Evolutionary conservation across 2,329 filamentous ascomycete species (phyloP), one percentile per base, ranked within the genome.

Genomic region (Neonectria neomacrospora): DNA sequence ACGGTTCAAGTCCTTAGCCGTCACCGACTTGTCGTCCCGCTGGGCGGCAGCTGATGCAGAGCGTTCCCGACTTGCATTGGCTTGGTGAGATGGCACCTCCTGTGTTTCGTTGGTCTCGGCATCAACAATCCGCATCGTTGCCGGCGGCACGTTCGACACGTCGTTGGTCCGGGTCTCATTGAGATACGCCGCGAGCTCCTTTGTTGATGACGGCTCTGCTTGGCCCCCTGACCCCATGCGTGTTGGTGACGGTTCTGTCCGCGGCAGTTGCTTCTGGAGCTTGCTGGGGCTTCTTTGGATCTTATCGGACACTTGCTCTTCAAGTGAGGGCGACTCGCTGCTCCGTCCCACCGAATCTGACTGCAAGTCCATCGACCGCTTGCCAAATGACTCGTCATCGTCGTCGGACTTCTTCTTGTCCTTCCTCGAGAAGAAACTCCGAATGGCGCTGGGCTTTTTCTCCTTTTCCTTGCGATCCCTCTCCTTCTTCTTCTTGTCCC

Each of bases 401-500:
- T 89, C 86, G 10, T 87, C 85, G 44, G 80, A 79, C 64, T 83
- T 83, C 78, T 87, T 88, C 80, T 84, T 88, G 70, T 88, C 86
- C 68, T 88, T 88, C 68, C 87, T 81, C 52, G 87, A 88, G 76
- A 89, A 89, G 76, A 89, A 84, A 72, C 83, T 87, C 55, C 87
- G 85, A 69, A 89, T 81, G 12, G 78, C 83, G 61, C 85, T 84
- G 2, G 84, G 78, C 70, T 87, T 87, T 77, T 86, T 87, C 11
- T 88, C 85, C 79, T 94, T 95, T 61, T 93, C 91, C 54, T 92
- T 84, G 70, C 88, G 90, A 65, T 94, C 91, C 65, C 86, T 84
- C 75, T 93, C 86, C 71, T 89, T 94, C 76, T 89, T 92, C 78
- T 91, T 91, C 69, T 92, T 90, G 52, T 95, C 91, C 77, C 92